Percentiles rank a stretch among this genome's conserved stretches.
These are phyloP conservation scores for Auriscalpium microsporum DNA, from an alignment of 768 basidiomycete genomes.

Conservation along the genomic window DNA sequence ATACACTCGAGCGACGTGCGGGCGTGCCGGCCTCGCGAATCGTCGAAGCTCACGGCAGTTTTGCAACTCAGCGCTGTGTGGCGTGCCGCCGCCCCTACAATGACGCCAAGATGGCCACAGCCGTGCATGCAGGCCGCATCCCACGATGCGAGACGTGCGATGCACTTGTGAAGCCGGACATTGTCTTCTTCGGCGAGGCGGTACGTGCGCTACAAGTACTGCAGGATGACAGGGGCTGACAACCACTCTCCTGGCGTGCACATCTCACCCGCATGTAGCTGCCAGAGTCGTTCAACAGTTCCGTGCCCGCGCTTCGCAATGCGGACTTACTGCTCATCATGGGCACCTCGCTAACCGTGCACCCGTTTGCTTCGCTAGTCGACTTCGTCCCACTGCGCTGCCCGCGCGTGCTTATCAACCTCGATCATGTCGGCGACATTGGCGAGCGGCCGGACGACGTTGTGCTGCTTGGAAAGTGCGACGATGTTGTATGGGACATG, in stretches of 20 bases:
- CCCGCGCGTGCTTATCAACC: constrained; percentile 14
- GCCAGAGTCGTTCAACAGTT: constrained; percentile 55
- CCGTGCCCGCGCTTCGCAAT: constrained; percentile 42
- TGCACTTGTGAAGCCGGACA: constrained; percentile 87
- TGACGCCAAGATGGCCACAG: constrained; percentile 56
- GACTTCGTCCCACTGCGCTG: constrained; percentile 3
- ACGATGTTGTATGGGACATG: constrained; percentile 12
- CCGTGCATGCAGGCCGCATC: constrained; percentile 52
- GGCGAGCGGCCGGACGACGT: constrained; percentile 9
- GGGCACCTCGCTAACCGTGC: constrained; percentile 15
- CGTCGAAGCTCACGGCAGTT: constrained; percentile 94
- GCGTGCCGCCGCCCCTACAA: constrained; percentile 55
- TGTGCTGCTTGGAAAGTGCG: constrained; percentile 14
- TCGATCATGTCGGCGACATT: constrained; percentile 10
- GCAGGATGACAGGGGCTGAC: not conserved
- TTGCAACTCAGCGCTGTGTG: constrained; percentile 81
- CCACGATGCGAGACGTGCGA: constrained; percentile 60
- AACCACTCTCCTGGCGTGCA: not conserved
- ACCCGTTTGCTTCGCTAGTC: constrained; percentile 13
- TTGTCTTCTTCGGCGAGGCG: constrained; percentile 85
- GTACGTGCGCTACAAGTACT: constrained; percentile 32
- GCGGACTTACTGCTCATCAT: constrained; percentile 52
- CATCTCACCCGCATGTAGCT: constrained; percentile 37
- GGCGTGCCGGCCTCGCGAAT: constrained; percentile 68
- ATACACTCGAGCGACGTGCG: constrained; percentile 82